A percentile compares a stretch with the other conserved stretches of the same genome.
These are phyloP conservation scores for Leptodontidium sp. DNA, from an alignment of 2,329 filamentous ascomycete genomes.

Conservation along the genomic window DNA sequence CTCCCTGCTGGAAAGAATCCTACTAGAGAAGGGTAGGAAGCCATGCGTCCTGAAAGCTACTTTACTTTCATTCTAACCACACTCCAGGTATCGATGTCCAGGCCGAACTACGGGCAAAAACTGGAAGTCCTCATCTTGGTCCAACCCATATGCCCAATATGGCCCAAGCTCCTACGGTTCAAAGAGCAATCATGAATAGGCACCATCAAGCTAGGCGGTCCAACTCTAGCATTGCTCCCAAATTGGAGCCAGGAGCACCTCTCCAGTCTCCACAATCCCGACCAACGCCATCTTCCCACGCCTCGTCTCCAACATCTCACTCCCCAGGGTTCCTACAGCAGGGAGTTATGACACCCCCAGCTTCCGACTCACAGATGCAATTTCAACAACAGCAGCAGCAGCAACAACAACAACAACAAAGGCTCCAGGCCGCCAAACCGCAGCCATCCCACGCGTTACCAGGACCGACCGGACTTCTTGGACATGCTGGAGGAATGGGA, in stretches of 20 bases:
- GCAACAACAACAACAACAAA: constrained; percentile 51
- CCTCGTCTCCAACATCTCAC: constrained; percentile 70
- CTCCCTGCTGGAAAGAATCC: constrained; percentile 90
- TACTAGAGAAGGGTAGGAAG: constrained; percentile 87
- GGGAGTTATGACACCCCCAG: constrained; percentile 68
- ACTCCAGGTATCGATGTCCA: constrained; percentile 90
- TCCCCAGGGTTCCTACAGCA: constrained; percentile 68
- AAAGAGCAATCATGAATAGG: constrained; percentile 81
- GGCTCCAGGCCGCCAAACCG: constrained; percentile 41
- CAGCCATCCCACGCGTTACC: constrained; percentile 42
- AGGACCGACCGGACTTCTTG: constrained; percentile 37
- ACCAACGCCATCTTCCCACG: constrained; percentile 83
- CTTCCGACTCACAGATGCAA: constrained; percentile 62
- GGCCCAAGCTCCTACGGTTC: constrained; percentile 78
- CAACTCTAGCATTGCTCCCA: constrained; percentile 77
- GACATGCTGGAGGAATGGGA: constrained; percentile 40
- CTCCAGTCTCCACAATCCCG: constrained; percentile 73
- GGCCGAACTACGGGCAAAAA: constrained; percentile 92
- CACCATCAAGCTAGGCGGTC: constrained; percentile 76
- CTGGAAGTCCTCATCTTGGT: constrained; percentile 81
- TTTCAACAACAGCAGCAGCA: constrained; percentile 54
- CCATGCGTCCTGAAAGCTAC: neutral
- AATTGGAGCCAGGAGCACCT: constrained; percentile 64
- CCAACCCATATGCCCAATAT: constrained; percentile 72
- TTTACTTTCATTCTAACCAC: constrained; percentile 26